These are phyloP conservation scores for Coemansia sp. DNA, from an alignment of 192 early-diverging fungal species.

Conservation along the genomic window DNA sequence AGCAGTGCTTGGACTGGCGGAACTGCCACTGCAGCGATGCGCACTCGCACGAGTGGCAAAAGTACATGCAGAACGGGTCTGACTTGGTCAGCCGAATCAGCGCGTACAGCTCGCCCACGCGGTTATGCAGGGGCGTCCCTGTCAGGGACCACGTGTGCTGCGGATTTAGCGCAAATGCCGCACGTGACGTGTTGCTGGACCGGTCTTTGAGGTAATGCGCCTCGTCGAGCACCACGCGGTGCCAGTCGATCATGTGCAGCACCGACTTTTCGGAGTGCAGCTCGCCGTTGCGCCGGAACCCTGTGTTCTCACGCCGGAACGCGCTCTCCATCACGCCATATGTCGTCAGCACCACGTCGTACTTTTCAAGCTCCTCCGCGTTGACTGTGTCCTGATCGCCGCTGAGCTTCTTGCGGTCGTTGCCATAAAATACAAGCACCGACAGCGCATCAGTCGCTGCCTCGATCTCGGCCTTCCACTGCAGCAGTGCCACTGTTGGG, in stretches of 20 bases:
- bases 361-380: conserved; percentile 49
- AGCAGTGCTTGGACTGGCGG: conserved; percentile 49
- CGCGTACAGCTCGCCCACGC: conserved; percentile 90
- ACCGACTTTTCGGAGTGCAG: conserved; percentile 64
- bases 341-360: conserved; percentile 79
- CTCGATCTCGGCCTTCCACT: conserved; percentile 83
- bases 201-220: conserved; percentile 93
- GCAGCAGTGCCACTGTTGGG: conserved; percentile 85
- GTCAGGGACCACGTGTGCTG: conserved; percentile 79
- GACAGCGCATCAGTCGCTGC: conserved; percentile 63
- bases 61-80: conserved; percentile 84
- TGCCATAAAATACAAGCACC: conserved; percentile 74
- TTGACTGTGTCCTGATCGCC: conserved; percentile 36
- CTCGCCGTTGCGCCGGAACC: conserved; percentile 62
- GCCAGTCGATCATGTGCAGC: conserved; percentile 77
- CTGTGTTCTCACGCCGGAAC: conserved; percentile 71
- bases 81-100: conserved; percentile 84
- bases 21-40: conserved; percentile 67
- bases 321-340: conserved; percentile 75
- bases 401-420: conserved; percentile 57
- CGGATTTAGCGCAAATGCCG: conserved; percentile 71
- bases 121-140: conserved; percentile 92
- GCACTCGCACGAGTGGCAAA: conserved; percentile 77
- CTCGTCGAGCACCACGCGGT: conserved; percentile 81
- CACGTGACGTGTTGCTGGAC: conserved; percentile 76